A percentile compares a stretch with the other conserved stretches of the same genome.
phyloP scores from a whole-genome alignment of 208 protist genomes.

The Leishmania tropica region DNA sequence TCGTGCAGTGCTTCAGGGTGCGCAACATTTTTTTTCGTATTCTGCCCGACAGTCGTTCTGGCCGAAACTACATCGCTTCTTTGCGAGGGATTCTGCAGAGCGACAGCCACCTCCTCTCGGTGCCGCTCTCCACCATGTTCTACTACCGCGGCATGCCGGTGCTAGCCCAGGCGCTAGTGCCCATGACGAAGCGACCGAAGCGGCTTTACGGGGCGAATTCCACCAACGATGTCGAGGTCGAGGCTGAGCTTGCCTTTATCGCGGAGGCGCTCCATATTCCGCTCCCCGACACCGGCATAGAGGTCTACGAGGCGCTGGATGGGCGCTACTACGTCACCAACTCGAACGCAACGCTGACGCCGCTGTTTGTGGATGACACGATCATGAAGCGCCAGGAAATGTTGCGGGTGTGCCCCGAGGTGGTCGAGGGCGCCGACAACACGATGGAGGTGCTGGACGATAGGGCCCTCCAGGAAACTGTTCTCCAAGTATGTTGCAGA shows the following conservation, averaged over 20 bases:
- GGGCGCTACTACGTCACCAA: slow-evolving; percentile 83
- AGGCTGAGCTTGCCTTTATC: slow-evolving; percentile 73
- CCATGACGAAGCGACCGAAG: slow-evolving; percentile 60
- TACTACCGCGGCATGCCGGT: slow-evolving; percentile 89
- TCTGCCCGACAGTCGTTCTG: slow-evolving; percentile 83
- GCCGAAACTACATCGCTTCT: slow-evolving; percentile 81
- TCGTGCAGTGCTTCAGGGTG: slow-evolving; percentile 84
- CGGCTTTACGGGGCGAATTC: slow-evolving; percentile 68
- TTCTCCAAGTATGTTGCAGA: slow-evolving; percentile 37
- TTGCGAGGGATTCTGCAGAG: slow-evolving; percentile 81
- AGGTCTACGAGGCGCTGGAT: slow-evolving; percentile 84
- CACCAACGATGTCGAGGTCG: slow-evolving; percentile 70
- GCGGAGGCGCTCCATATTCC: slow-evolving; percentile 79
- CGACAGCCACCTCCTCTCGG: slow-evolving; percentile 65
- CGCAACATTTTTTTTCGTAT: slow-evolving; percentile 89
- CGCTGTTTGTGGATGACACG: slow-evolving; percentile 66
- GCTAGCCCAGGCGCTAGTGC: slow-evolving; percentile 84
- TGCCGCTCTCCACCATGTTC: slow-evolving; percentile 84
- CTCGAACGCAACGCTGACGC: slow-evolving; percentile 75
- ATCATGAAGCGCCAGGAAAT: slow-evolving; percentile 88
- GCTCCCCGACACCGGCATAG: slow-evolving; percentile 52
- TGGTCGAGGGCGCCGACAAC: slow-evolving; percentile 59
- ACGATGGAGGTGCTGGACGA: slow-evolving; percentile 55
- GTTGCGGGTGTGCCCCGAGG: slow-evolving; percentile 50
- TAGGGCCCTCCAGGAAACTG: slow-evolving; percentile 36